Conservation (phyloP, 352 stramenopile species). For the Sclerospora graminicola region DNA sequence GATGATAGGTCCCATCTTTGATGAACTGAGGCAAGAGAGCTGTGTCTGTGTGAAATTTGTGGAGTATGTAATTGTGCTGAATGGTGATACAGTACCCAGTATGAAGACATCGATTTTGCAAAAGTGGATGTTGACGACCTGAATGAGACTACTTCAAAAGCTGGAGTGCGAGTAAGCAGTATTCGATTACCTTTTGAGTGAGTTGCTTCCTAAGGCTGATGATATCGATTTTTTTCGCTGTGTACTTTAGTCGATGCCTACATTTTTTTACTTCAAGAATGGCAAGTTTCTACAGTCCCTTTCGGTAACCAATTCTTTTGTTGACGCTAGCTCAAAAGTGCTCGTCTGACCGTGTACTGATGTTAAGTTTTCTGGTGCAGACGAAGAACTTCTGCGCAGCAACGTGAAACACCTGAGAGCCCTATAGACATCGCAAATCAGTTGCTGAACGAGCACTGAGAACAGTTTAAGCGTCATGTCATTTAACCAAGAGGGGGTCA, state of each 20-base stretch:
- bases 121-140: conserved; percentile 83
- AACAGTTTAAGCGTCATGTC: too few species aligned
- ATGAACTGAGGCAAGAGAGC: conserved; percentile 58
- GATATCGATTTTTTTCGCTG: conserved; percentile 1
- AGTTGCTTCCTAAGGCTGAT: neutral
- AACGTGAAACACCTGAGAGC: conserved; percentile 70
- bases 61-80: neutral
- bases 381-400: conserved; percentile 57
- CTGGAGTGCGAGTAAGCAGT: conserved; percentile 63
- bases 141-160: conserved; percentile 66
- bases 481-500: too few species aligned
- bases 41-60: neutral
- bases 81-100: conserved; percentile 30
- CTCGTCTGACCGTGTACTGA: conserved; percentile 4
- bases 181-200: neutral
- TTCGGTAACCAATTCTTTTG: conserved; percentile 30
- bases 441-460: too few species aligned
- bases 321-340: neutral
- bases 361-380: conserved; percentile 69
- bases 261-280: conserved; percentile 79
- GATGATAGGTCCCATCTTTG: conserved; percentile 83
- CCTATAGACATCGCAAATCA: conserved; percentile 25
- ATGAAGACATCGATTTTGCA: conserved; percentile 64
- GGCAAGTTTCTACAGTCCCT: conserved; percentile 68
- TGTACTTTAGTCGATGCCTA: conserved; percentile 68